Base-by-base conservation (phyloP, 768 basidiomycete genomes). In the Russula sp. region DNA sequence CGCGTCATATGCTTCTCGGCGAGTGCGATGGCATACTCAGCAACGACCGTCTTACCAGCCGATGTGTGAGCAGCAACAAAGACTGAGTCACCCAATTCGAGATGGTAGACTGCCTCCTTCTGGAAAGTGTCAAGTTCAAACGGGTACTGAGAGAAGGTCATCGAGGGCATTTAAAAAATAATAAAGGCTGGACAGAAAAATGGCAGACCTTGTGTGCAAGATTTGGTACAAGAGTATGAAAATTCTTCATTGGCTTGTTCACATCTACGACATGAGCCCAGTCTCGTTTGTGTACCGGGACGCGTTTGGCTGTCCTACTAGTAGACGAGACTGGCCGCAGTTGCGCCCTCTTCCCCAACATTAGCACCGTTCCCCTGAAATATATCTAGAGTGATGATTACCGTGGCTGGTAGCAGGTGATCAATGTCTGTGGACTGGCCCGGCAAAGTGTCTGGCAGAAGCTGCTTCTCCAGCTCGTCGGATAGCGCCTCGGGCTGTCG, bases 11-110 rank as follows among this genome's bases (percentile, higher is more conserved):
- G 97, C 71, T 94, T 95, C 68, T 88, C 90, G 5, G 97, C 96
- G 9, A 99, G 80, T 5, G 95, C 91, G 69, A 99, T 98, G 2
- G 97, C 97, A 73, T 98, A 99, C 71, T 99, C 97, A 0, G 97
- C 97, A 8, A 99, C 97, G 18, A 98, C 97, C 1, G 97, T 99
- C 76, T 99, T 99, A 39, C 97, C 97, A 16, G 97, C 97, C n/a
- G 92, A 95, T 4, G 97, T 99, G 75, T 99, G 97, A 6, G 97
- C 97, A 14, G 97, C 97, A n/a, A 99, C 95, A 72, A 99, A 99
- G 18, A 99, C 96, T 13, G 94, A 96, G 68, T 99, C 92, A 9
- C 95, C 97, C 79, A 91, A 85, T 74, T 99, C 97, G 18, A 99
- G 81, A 74, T 97, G 94, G 74, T 97, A 97, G 7, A 98, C 92